Conservation (phyloP, 2,329 filamentous ascomycete species). For the Aureobasidium sp. region DNA sequence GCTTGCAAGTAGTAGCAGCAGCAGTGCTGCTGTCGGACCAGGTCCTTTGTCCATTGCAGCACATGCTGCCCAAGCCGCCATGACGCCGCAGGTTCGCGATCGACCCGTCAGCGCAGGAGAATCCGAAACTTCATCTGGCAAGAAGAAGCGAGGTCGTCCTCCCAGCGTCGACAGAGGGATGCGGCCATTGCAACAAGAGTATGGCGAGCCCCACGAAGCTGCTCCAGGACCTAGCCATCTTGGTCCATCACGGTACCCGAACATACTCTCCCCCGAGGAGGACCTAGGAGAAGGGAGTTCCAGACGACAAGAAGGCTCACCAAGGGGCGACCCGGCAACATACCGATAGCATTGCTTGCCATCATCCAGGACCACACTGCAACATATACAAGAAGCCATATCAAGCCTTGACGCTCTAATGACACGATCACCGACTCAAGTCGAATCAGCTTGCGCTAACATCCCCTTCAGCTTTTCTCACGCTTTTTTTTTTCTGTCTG, state of each 20-base stretch:
- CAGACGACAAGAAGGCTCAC: neutral
- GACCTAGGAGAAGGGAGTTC: neutral
- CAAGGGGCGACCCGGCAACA: neutral
- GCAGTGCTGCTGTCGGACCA: neutral
- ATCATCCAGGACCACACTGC: no score
- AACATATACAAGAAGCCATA: neutral
- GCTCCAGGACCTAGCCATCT: neutral
- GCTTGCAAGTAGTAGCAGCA: neutral
- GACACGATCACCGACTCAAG: neutral
- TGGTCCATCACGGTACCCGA: slow-evolving; percentile 8
- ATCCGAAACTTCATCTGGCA: slow-evolving; percentile 25
- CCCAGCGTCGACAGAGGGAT: slow-evolving; percentile 16
- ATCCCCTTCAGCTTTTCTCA: neutral
- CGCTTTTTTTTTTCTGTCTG: neutral
- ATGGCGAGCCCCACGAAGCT: neutral
- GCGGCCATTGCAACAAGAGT: neutral
- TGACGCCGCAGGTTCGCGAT: slow-evolving; percentile 1
- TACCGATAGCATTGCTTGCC: neutral
- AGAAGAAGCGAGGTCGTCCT: slow-evolving; percentile 22
- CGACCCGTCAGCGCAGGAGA: neutral
- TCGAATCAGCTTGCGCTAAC: neutral
- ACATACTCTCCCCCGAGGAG: slow-evolving; percentile 10
- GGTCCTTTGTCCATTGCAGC: neutral
- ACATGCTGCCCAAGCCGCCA: slow-evolving; percentile 4
- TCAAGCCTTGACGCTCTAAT: neutral